Evolutionary conservation across 2,329 filamentous ascomycete species (phyloP).

Genomic region (Decorospora gaudefroyi): DNA sequence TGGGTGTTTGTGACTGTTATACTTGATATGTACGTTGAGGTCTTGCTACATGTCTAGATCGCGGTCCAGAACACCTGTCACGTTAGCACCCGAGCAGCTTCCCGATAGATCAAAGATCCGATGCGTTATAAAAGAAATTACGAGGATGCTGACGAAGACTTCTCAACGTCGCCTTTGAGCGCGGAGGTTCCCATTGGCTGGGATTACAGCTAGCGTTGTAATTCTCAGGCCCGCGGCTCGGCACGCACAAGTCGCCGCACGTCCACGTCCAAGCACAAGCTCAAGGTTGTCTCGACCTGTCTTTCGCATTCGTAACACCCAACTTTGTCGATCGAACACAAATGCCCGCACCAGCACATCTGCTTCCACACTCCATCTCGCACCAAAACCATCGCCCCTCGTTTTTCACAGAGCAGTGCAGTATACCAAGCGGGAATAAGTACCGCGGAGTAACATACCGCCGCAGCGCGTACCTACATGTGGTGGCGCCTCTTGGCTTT

Average conservation of each 20-base stretch:
- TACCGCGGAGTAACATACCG: not conserved
- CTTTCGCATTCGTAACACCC: slow-evolving; percentile 30
- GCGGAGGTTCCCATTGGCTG: slow-evolving; percentile 18
- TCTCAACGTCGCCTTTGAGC: slow-evolving; percentile 14
- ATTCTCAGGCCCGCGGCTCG: too few species aligned
- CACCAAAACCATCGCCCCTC: not conserved
- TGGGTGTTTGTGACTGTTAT: too few species aligned
- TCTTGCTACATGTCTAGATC: too few species aligned
- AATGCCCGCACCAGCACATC: slow-evolving; percentile 8
- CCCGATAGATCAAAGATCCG: too few species aligned
- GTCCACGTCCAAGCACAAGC: too few species aligned
- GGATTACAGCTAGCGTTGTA: slow-evolving; percentile 20
- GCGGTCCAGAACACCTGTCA: too few species aligned
- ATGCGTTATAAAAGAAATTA: too few species aligned
- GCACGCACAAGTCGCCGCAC: slow-evolving; percentile 27
- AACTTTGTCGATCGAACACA: slow-evolving; percentile 10
- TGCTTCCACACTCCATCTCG: not conserved
- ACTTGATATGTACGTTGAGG: too few species aligned
- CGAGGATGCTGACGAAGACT: slow-evolving; percentile 24
- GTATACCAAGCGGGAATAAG: not conserved
- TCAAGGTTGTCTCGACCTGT: slow-evolving; percentile 21
- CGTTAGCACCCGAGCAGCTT: not conserved
- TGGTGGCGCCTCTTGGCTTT: slow-evolving; percentile 20
- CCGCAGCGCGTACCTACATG: slow-evolving; percentile 6
- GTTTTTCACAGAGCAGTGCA: too few species aligned